Evolutionary conservation across 495 filamentous ascomycete genomes (phyloP).

Genomic region (Copromyces sp.): DNA sequence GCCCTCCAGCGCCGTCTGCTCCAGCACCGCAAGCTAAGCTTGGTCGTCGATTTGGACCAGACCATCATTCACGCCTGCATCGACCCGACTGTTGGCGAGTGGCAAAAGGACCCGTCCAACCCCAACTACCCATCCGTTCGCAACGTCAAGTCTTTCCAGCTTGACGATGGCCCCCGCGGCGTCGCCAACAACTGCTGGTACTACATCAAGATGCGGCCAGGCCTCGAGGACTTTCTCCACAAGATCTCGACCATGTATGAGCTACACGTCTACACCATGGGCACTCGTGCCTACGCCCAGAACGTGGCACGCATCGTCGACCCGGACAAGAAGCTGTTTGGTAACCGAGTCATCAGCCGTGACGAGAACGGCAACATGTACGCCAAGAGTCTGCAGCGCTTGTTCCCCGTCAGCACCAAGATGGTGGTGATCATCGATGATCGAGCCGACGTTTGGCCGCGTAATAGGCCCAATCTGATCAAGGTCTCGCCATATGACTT

Average conservation of each 20-base stretch:
- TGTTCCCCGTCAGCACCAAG: constrained; percentile 95
- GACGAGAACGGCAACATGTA: constrained; percentile 92
- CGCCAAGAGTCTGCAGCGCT: constrained; percentile 76
- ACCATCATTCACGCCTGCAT: constrained; percentile 98
- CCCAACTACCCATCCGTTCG: constrained; percentile 88
- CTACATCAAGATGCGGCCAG: constrained; percentile 97
- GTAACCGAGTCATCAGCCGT: constrained; percentile 85
- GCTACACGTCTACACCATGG: constrained; percentile 98
- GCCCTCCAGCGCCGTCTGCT: constrained; percentile 77
- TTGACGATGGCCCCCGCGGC: constrained; percentile 70
- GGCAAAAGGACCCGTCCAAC: constrained; percentile 78
- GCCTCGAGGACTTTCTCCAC: constrained; percentile 72
- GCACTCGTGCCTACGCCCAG: constrained; percentile 86
- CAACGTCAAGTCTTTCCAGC: constrained; percentile 76
- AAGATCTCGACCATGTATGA: constrained; percentile 77
- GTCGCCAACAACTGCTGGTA: constrained; percentile 69
- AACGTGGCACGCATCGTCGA: constrained; percentile 90
- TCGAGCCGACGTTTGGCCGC: constrained; percentile 93
- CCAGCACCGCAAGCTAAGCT: constrained; percentile 65
- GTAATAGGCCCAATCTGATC: constrained; percentile 85
- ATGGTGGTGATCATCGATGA: constrained; percentile 99
- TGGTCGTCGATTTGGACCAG: constrained; percentile 96
- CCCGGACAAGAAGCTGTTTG: constrained; percentile 80
- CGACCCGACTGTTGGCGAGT: constrained; percentile 91
- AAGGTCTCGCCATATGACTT: constrained; percentile 95